Percentiles rank a stretch among this genome's conserved stretches.
These are phyloP conservation scores for Penicillium nordicum DNA, from an alignment of 2,329 filamentous ascomycete genomes.

Conservation along the genomic window DNA sequence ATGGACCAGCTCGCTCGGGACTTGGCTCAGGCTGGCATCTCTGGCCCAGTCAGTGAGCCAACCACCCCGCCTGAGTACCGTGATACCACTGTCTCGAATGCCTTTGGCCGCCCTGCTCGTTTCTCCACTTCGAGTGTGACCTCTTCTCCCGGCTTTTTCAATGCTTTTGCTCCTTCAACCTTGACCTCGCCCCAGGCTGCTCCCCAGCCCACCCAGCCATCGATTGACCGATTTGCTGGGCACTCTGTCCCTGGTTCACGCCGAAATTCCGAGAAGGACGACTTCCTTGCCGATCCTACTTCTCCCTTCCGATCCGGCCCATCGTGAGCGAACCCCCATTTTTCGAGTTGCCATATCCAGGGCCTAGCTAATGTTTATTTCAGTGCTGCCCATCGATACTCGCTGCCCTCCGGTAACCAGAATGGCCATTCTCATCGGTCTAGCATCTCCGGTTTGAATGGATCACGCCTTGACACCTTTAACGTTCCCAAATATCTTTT, in stretches of 20 bases:
- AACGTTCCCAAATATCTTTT: conserved; percentile 85
- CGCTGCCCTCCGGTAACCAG: conserved; percentile 71
- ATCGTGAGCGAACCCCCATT: conserved; percentile 62
- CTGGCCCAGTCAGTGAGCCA: conserved; percentile 85
- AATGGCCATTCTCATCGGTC: conserved; percentile 31
- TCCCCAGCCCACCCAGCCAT: conserved; percentile 48
- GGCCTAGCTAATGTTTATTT: conserved; percentile 4
- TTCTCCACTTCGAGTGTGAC: conserved; percentile 87
- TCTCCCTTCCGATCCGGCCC: conserved; percentile 69
- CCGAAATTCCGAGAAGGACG: conserved; percentile 86
- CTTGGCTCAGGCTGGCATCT: conserved; percentile 55
- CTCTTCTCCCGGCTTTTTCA: conserved; percentile 72
- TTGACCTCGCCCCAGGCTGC: conserved; percentile 70
- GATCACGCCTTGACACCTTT: conserved; percentile 68
- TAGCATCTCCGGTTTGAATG: conserved; percentile 27
- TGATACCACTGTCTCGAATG: conserved; percentile 73
- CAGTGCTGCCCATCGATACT: conserved; percentile 73
- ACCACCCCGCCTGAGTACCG: conserved; percentile 93
- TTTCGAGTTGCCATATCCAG: neutral
- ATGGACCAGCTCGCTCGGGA: conserved; percentile 82
- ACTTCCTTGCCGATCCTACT: conserved; percentile 62
- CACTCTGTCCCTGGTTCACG: conserved; percentile 83
- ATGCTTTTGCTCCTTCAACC: conserved; percentile 70
- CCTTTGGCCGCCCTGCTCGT: conserved; percentile 78
- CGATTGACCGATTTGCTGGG: conserved; percentile 67